Evolutionary conservation across 2,329 filamentous ascomycete genomes (phyloP).

Genomic region (Ophiostoma himal-ulmi): DNA sequence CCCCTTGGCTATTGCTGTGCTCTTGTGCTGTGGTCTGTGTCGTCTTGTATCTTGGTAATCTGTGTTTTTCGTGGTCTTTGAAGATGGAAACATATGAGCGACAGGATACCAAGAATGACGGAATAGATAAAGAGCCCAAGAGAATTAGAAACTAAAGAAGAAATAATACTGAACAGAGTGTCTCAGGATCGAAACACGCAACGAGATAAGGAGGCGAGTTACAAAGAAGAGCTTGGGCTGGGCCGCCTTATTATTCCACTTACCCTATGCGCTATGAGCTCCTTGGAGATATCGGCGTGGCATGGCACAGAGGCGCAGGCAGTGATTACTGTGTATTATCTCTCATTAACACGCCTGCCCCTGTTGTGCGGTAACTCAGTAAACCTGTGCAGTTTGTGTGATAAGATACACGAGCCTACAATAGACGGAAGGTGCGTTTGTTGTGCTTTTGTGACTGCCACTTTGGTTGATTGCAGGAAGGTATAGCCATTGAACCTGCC

Average conservation of each 20-base stretch:
- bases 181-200: conserved; percentile 6
- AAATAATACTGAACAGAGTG: not conserved
- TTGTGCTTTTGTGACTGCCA: not conserved
- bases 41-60: not conserved
- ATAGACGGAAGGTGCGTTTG: not conserved
- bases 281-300: not conserved
- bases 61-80: not conserved
- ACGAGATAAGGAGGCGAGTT: conserved; percentile 5
- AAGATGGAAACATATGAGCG: not conserved
- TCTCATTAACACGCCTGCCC: not conserved
- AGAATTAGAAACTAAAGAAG: not conserved
- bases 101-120: not conserved
- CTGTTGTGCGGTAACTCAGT: not conserved
- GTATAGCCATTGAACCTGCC: not conserved
- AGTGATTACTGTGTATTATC: not conserved
- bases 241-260: not conserved
- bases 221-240: not conserved
- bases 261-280: not conserved
- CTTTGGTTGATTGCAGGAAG: not conserved
- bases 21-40: not conserved
- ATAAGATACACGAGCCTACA: not conserved
- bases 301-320: conserved; percentile 1
- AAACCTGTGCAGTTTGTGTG: not conserved
- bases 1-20: conserved; percentile 1
- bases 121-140: not conserved